A percentile compares a stretch with the other conserved stretches of the same genome.
phyloP scores from a whole-genome alignment of 2,329 filamentous ascomycete species.

The Colletotrichum plurivorum region DNA sequence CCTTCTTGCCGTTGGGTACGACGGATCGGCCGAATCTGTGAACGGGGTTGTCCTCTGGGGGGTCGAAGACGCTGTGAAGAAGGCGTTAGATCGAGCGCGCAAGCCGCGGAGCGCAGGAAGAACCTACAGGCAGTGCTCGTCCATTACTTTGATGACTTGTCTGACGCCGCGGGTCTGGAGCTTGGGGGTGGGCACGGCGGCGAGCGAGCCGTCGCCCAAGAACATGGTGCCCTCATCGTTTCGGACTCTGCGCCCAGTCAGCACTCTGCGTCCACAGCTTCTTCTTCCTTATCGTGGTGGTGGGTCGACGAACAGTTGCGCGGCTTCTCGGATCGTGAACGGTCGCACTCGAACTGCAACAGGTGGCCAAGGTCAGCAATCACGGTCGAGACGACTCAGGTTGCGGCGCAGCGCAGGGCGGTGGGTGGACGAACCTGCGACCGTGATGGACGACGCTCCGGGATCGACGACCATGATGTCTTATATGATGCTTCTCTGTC shows the following conservation, averaged over 20 bases:
- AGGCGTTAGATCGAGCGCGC: conserved; percentile 40
- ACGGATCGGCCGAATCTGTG: conserved; percentile 89
- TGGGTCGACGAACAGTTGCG: conserved; percentile 76
- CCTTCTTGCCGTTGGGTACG: conserved; percentile 86
- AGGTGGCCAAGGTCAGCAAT: conserved; percentile 14
- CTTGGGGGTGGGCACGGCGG: conserved; percentile 87
- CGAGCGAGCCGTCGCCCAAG: conserved; percentile 95
- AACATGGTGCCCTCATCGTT: conserved; percentile 91
- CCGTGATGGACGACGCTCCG: conserved; percentile 71
- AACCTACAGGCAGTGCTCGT: conserved; percentile 93
- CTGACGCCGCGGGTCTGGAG: conserved; percentile 88
- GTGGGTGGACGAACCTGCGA: conserved; percentile 62
- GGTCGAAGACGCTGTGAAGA: conserved; percentile 86
- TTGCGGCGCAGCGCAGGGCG: not conserved
- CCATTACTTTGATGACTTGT: conserved; percentile 94
- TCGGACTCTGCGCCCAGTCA: conserved; percentile 50
- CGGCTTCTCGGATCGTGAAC: conserved; percentile 91
- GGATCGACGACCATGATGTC: conserved; percentile 51
- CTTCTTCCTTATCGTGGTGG: not conserved
- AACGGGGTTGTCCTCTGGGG: conserved; percentile 93
- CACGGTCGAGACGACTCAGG: not conserved
- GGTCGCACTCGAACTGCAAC: conserved; percentile 76
- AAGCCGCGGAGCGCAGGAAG: not conserved
- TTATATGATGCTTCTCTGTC: conserved; percentile 12
- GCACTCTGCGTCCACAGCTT: not conserved